These are phyloP conservation scores for Tephrocybe sp. DNA, from an alignment of 768 basidiomycete genomes.

Conservation along the genomic window DNA sequence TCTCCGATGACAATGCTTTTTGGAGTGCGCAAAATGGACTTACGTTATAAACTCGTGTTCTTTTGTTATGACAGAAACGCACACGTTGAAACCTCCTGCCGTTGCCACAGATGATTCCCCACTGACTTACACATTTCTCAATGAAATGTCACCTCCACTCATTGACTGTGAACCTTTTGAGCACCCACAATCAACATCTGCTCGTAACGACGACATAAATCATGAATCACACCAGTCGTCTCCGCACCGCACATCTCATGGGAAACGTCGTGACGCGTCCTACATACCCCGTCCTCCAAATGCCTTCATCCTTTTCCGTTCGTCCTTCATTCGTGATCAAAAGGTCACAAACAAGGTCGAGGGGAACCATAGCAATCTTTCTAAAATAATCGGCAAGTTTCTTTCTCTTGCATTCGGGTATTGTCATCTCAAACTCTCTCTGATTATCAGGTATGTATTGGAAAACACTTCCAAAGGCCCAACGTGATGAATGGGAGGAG, in stretches of 20 bases:
- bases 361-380: slow-evolving; percentile 75
- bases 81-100: slow-evolving; percentile 53
- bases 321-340: slow-evolving; percentile 71
- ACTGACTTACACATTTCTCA: slow-evolving; percentile 60
- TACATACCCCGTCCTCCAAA: slow-evolving; percentile 84
- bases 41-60: slow-evolving; percentile 10
- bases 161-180: neutral
- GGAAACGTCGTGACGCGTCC: slow-evolving; percentile 63
- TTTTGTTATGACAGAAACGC: slow-evolving; percentile 32
- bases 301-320: slow-evolving; percentile 83
- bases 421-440: no score
- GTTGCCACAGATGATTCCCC: slow-evolving; percentile 27
- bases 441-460: slow-evolving; percentile 63
- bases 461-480: slow-evolving; percentile 65
- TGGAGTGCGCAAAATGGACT: slow-evolving; percentile 18
- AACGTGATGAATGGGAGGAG: slow-evolving; percentile 74
- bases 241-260: slow-evolving; percentile 43
- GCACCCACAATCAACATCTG: neutral
- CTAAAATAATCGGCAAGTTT: slow-evolving; percentile 72
- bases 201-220: neutral
- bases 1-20: neutral
- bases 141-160: slow-evolving; percentile 48
- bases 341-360: slow-evolving; percentile 75
- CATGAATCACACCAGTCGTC: slow-evolving; percentile 11
- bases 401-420: no score